Evolutionary conservation across 495 filamentous ascomycete species (phyloP), one percentile per base, ranked within the genome.

Genomic region (Penicillium cinerascens): DNA sequence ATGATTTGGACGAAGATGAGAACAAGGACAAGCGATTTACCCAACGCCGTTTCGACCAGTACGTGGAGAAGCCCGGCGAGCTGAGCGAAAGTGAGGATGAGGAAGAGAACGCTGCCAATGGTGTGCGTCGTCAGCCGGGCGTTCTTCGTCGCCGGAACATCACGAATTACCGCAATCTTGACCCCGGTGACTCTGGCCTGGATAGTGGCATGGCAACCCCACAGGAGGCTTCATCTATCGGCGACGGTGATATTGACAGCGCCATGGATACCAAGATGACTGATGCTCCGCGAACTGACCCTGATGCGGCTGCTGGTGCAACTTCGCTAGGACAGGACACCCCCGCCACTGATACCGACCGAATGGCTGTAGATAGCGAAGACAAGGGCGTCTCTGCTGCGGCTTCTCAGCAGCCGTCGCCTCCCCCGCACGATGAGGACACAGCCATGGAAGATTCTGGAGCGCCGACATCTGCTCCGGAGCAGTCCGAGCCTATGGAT

Each of bases 1-100:
- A 95, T 56, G 91, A 97, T 61, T 63, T 87, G 2, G 92, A 97
- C 48, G 93, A 93, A 46, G 93, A 97, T 56, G 82, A 92, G 43
- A 91, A 95, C 54, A 86, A 88, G 60, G 95, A 99, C 60, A 79
- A 78, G 54, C 86, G 93, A 13, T 81, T 86, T 58, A 93, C 91
- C 0, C 82, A 95, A 65, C 87, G 90, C 9, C 81, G 85, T 50
- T 90, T 89, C 78, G 95, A 99, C 52, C 81, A 87, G 61, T 82
- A 81, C 43, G 79, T 90, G 17, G 81, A 84, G 51, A 82, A 85
- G 26, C 78, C 85, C 18, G 88, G 86, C 53, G 91, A 95, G 57
- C 71, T 86, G 4, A 89, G 85, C 57, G 89, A 92, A 9, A 92
- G 87, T 52, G 92, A 97, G 46, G 90, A 96, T 54, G 93, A 97